Evolutionary conservation across 768 basidiomycete genomes (phyloP), one percentile per base, ranked within the genome.

Genomic region (Tylopilus sp.): DNA sequence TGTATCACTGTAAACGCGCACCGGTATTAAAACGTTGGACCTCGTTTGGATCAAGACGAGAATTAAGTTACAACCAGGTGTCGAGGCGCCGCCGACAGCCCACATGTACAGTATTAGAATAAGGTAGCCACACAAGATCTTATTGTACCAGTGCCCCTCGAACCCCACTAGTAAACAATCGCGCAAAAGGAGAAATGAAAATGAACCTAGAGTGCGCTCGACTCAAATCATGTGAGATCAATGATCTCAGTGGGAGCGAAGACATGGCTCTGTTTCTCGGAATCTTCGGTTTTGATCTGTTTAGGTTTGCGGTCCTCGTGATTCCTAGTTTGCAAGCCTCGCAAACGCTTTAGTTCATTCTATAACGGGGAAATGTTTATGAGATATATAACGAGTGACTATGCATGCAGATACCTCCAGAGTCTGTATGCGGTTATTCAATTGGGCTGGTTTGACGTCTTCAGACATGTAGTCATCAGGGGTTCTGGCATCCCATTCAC

Each of bases 291-390:
- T 47, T 65, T 61, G 37, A 61, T 40, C 30, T 55, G 57, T 42
- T 65, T 58, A 9, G 55, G 40, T 14, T 63, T 61, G 16, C 22
- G 42, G 26, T 57, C 53, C 28, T 53, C 37, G 7, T 43, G 34
- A 12, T 40, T 16, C 21, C 36, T 19, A 22, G 7, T 13, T 17
- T 51, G 45, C 43, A 58, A 16, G 14, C 29, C 40, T 16, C 58
- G 58, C 21, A 61, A 54, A 25, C 50, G 61, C 33, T 56, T 53
- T 22, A 60, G 53, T 28, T 62, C 55, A 38, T 51, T 53, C 56
- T 57, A 29, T 34, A 3, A 3, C 3, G 3, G 17, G 2, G 40
- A 6, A 45, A 33, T 42, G 12, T 26, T 30, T n/a, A n/a, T 19
- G 12, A 3, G 19, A 3, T 4, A 24, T n/a, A 21, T 12, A 30